These are phyloP conservation scores for Penicillium freii DNA, from an alignment of 2,329 filamentous ascomycete species.

Conservation along the genomic window DNA sequence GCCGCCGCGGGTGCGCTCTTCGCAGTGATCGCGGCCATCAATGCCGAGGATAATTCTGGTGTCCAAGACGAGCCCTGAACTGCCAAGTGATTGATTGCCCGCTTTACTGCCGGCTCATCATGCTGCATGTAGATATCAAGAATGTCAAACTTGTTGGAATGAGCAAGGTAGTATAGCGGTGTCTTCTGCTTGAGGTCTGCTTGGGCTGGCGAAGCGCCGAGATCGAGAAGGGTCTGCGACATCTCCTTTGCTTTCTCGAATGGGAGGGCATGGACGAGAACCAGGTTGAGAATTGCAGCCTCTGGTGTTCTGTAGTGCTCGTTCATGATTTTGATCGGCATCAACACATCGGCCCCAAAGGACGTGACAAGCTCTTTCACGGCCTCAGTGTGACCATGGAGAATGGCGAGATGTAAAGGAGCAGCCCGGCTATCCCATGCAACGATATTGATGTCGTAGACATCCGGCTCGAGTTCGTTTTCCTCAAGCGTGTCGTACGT, in stretches of 20 bases:
- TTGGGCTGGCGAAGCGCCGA: conserved; percentile 72
- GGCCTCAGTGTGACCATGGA: conserved; percentile 66
- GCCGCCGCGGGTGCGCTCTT: conserved; percentile 52
- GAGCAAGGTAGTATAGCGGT: conserved; percentile 63
- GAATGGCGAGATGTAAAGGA: conserved; percentile 75
- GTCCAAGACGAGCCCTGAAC: conserved; percentile 43
- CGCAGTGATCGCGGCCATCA: conserved; percentile 59
- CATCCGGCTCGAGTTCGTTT: conserved; percentile 67
- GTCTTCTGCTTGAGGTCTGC: conserved; percentile 65
- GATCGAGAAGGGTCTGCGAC: conserved; percentile 61
- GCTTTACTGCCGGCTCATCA: conserved; percentile 61
- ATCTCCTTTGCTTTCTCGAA: conserved; percentile 64
- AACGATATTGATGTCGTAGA: conserved; percentile 74
- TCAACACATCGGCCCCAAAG: conserved; percentile 73
- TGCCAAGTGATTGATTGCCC: conserved; percentile 65
- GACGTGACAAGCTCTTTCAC: conserved; percentile 67
- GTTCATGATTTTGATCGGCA: conserved; percentile 66
- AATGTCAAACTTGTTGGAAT: conserved; percentile 48
- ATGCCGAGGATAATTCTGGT: conserved; percentile 46
- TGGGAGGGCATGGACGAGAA: conserved; percentile 65
- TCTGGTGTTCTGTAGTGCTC: conserved; percentile 47
- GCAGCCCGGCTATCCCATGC: conserved; percentile 76
- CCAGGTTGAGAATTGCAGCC: conserved; percentile 66
- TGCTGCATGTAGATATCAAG: conserved; percentile 48
- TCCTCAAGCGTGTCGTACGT: conserved; percentile 51